These are phyloP conservation scores for Claviceps paspali DNA, from an alignment of 2,329 filamentous ascomycete genomes.

Conservation along the genomic window DNA sequence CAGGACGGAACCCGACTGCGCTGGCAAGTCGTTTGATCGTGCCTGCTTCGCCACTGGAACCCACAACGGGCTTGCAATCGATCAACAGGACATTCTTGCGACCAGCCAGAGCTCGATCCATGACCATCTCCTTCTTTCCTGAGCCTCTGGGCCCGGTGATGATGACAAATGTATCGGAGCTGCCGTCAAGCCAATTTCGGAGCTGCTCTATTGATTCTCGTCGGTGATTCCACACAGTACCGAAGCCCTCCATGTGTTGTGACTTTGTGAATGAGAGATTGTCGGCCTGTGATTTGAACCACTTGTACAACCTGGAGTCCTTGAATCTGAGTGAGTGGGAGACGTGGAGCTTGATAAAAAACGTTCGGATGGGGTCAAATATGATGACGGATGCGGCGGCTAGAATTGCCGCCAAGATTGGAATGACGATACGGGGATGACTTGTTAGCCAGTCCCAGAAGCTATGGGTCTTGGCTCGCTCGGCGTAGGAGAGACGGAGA, in stretches of 20 bases:
- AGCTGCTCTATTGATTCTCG: slow-evolving; percentile 70
- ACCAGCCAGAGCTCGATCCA: slow-evolving; percentile 67
- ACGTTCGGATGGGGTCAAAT: slow-evolving; percentile 88
- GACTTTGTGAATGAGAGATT: slow-evolving; percentile 48
- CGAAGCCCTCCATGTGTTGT: slow-evolving; percentile 52
- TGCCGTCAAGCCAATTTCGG: slow-evolving; percentile 74
- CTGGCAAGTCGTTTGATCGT: slow-evolving; percentile 70
- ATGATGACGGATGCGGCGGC: slow-evolving; percentile 73
- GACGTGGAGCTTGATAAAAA: slow-evolving; percentile 81
- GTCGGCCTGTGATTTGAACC: slow-evolving; percentile 53
- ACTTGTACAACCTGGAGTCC: slow-evolving; percentile 59
- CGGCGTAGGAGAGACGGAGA: slow-evolving; percentile 71
- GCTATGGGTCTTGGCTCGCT: slow-evolving; percentile 59
- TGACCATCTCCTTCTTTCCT: slow-evolving; percentile 74
- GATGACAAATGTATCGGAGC: slow-evolving; percentile 81
- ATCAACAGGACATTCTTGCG: slow-evolving; percentile 67
- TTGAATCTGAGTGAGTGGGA: slow-evolving; percentile 60
- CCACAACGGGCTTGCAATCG: slow-evolving; percentile 86
- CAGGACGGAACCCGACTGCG: slow-evolving; percentile 77
- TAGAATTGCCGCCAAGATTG: slow-evolving; percentile 62
- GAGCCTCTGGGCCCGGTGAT: slow-evolving; percentile 85
- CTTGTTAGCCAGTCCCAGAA: slow-evolving; percentile 76
- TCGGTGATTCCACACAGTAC: slow-evolving; percentile 77
- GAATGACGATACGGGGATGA: slow-evolving; percentile 81
- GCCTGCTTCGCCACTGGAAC: slow-evolving; percentile 73